phyloP scores from a whole-genome alignment of 2,329 filamentous ascomycete genomes.

The Penicillium sp. region DNA sequence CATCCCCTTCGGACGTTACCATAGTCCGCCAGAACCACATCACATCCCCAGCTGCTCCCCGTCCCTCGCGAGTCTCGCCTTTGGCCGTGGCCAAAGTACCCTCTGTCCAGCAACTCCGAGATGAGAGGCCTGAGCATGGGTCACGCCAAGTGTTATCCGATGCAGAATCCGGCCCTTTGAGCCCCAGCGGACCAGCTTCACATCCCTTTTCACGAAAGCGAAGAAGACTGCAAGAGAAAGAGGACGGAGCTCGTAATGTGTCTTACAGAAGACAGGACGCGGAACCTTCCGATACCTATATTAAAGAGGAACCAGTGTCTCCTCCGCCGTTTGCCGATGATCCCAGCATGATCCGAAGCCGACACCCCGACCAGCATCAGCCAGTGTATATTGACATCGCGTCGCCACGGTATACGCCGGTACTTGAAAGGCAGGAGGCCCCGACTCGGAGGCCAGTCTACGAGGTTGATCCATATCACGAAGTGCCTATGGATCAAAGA shows the following conservation, averaged over 20 bases:
- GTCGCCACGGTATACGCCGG: constrained; percentile 38
- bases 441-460: constrained; percentile 29
- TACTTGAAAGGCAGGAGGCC: constrained; percentile 32
- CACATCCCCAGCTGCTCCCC: constrained; percentile 66
- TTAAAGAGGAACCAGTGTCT: constrained; percentile 60
- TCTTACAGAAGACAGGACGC: constrained; percentile 32
- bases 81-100: constrained; percentile 51
- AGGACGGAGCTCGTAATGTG: constrained; percentile 30
- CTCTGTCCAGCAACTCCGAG: constrained; percentile 53
- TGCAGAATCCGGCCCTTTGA: constrained; percentile 38
- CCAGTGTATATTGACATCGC: constrained; percentile 48
- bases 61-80: constrained; percentile 64
- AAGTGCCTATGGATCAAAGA: constrained; percentile 29
- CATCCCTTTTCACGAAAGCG: constrained; percentile 49
- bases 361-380: constrained; percentile 34
- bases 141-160: constrained; percentile 25
- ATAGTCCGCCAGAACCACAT: constrained; percentile 69
- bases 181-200: constrained; percentile 41
- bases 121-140: constrained; percentile 38
- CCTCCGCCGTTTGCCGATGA: constrained; percentile 52
- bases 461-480: constrained; percentile 34
- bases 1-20: constrained; percentile 45
- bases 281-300: constrained; percentile 46
- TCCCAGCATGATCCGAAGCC: constrained; percentile 34
- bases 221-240: constrained; percentile 44